phyloP scores from a whole-genome alignment of 139 green algal species.

The Spirogloea muscicola region DNA sequence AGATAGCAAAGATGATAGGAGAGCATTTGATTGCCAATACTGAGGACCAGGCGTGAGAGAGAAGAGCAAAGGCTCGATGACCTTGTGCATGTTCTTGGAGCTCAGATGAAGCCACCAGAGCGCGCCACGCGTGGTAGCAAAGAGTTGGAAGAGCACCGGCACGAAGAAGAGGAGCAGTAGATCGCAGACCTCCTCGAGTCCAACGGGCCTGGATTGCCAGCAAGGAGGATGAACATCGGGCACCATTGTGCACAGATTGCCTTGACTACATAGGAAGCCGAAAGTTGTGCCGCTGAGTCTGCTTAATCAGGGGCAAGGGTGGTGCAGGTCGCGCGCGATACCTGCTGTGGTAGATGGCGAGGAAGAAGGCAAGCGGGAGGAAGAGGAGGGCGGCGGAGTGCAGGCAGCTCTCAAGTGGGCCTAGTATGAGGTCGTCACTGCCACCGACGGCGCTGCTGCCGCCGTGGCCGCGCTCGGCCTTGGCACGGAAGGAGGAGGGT shows the following conservation, averaged over 20 bases:
- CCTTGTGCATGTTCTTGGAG: conserved; percentile 3
- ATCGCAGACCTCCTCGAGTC: conserved; percentile 24
- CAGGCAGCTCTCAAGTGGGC: conserved; percentile 52
- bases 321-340: too few species aligned
- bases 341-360: conserved; percentile 56
- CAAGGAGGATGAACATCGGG: too few species aligned
- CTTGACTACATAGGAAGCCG: conserved; percentile 26
- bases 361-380: conserved; percentile 63
- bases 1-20: too few species aligned
- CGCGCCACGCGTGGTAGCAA: conserved; percentile 53
- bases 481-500: conserved; percentile 67
- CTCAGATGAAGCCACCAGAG: conserved; percentile 74
- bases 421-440: conserved; percentile 23
- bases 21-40: too few species aligned
- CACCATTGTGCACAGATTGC: too few species aligned
- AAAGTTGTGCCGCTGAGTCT: too few species aligned
- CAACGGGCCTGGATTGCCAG: too few species aligned
- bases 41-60: not conserved
- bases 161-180: conserved; percentile 17
- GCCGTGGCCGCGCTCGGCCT: not conserved
- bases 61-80: not conserved
- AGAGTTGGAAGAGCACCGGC: conserved; percentile 12
- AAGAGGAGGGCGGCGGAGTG: conserved; percentile 55
- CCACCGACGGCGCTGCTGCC: not conserved
- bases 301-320: too few species aligned